Evolutionary conservation across 306 rosid species (phyloP), one percentile per base, ranked within the genome.

Genomic region (Pterocarpus santalinus): DNA sequence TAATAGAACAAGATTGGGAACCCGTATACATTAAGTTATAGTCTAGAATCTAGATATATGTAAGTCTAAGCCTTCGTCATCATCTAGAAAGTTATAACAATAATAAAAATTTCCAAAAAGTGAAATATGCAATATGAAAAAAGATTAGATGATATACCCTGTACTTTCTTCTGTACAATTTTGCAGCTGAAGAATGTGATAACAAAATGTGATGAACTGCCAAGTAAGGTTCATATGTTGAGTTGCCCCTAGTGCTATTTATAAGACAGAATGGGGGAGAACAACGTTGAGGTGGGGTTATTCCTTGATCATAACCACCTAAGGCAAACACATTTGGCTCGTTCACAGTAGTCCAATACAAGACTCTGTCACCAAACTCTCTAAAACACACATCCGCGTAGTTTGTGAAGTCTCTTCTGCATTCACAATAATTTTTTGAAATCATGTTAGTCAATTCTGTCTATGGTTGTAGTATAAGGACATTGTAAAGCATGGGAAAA

Each of bases 321-420:
- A 39, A 0, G 0, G 63, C 62, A 32, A 86, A 82, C 5, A 83
- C 74, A 75, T 89, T 91, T 4, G 91, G 81, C 73, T 91, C 93
- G 14, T 89, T 89, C 74, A 89, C 61, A 0, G 88, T 83, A 36
- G 60, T 73, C 92, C 92, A 91, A 55, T 89, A 70, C 15, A 11
- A 22, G 7, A 91, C 92, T 14, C 85, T 86, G 49, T 91, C 90
- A 6, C 96, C 93, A 15, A 91, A 91, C 73, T 85, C 90, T 81
- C 85, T 68, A 57, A 86, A 91, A 75, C 93, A 91, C 34, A 83
- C 83, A 30, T 89, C 87, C 0, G 90, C 92, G 22, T 86, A 89
- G 3, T 62, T 69, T 22, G 82, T 88, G 84, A 89, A 91, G 79
- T 91, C 93, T 76, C 56, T 71, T 65, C 90, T 89, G 79, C 89